phyloP scores from a whole-genome alignment of 2,329 filamentous ascomycete genomes.

The Colletotrichum somersetense region DNA sequence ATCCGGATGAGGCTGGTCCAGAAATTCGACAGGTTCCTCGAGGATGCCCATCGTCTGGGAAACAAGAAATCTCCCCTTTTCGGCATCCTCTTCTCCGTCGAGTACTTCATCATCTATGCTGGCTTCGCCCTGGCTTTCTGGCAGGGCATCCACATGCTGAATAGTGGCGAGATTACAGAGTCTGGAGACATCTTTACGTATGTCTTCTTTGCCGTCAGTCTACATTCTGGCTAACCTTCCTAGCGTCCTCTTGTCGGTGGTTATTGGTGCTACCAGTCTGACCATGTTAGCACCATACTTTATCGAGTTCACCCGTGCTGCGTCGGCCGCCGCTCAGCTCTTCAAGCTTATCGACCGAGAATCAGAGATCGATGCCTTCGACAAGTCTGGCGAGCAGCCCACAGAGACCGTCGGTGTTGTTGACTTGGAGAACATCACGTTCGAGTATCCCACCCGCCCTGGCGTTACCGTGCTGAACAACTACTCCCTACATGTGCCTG shows the following conservation, averaged over 20 bases:
- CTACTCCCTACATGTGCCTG: conserved; percentile 57
- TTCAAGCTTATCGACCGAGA: conserved; percentile 54
- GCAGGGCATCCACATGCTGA: conserved; percentile 57
- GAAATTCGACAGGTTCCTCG: conserved; percentile 55
- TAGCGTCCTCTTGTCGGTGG: conserved; percentile 55
- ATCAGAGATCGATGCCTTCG: conserved; percentile 54
- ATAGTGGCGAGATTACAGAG: conserved; percentile 52
- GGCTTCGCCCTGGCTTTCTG: conserved; percentile 60
- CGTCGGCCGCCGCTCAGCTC: conserved; percentile 52
- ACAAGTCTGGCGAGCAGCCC: conserved; percentile 49
- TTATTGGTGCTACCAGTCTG: conserved; percentile 53
- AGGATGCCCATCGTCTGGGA: conserved; percentile 52
- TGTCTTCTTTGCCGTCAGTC: conserved; percentile 20
- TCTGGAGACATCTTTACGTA: conserved; percentile 57
- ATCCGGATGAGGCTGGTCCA: conserved; percentile 54
- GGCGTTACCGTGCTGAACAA: conserved; percentile 56
- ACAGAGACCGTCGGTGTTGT: conserved; percentile 50
- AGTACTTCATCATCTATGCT: conserved; percentile 57
- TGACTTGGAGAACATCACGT: conserved; percentile 56
- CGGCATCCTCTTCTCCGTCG: conserved; percentile 54
- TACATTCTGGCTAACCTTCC: not conserved
- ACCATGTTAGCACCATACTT: conserved; percentile 54
- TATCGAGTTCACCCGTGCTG: conserved; percentile 55
- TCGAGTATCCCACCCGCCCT: conserved; percentile 60
- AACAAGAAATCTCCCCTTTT: conserved; percentile 55